These are phyloP conservation scores for Parafenestella ontariensis DNA, from an alignment of 2,329 filamentous ascomycete genomes.

Conservation along the genomic window DNA sequence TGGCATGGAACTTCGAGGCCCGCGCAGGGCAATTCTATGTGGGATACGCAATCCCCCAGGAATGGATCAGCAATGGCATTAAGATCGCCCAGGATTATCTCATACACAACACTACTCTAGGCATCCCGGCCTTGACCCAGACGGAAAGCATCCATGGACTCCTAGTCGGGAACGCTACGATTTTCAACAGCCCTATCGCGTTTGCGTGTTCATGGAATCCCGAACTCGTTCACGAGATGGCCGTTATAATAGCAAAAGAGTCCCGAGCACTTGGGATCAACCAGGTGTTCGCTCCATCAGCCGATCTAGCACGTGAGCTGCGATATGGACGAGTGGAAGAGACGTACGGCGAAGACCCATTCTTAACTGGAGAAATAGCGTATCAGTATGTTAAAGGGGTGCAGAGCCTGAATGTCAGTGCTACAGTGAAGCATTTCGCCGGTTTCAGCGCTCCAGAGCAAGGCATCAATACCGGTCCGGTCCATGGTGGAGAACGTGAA, in stretches of 20 bases:
- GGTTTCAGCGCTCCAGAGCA: conserved; percentile 74
- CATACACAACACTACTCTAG: conserved; percentile 68
- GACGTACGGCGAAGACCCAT: conserved; percentile 73
- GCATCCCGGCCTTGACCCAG: conserved; percentile 75
- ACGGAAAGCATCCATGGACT: conserved; percentile 79
- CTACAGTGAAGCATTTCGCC: conserved; percentile 79
- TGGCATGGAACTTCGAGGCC: conserved; percentile 70
- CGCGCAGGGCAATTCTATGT: conserved; percentile 76
- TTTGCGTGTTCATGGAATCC: conserved; percentile 76
- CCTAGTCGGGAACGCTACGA: conserved; percentile 74
- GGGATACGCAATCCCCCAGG: conserved; percentile 69
- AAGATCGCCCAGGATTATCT: conserved; percentile 73
- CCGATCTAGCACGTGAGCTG: conserved; percentile 73
- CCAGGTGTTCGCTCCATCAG: conserved; percentile 74
- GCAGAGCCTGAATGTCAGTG: conserved; percentile 69
- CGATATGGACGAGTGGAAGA: conserved; percentile 78
- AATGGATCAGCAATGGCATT: conserved; percentile 68
- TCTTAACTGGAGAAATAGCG: conserved; percentile 71
- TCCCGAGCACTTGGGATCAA: conserved; percentile 72
- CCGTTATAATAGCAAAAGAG: conserved; percentile 69
- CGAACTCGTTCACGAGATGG: conserved; percentile 71
- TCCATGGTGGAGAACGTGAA: conserved; percentile 64
- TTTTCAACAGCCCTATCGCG: conserved; percentile 79
- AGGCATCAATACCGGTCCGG: conserved; percentile 71
- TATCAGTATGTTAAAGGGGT: conserved; percentile 68